Conservation (phyloP, 495 filamentous ascomycete genomes). For the Aspergillus sclerotiicarbonarius region DNA sequence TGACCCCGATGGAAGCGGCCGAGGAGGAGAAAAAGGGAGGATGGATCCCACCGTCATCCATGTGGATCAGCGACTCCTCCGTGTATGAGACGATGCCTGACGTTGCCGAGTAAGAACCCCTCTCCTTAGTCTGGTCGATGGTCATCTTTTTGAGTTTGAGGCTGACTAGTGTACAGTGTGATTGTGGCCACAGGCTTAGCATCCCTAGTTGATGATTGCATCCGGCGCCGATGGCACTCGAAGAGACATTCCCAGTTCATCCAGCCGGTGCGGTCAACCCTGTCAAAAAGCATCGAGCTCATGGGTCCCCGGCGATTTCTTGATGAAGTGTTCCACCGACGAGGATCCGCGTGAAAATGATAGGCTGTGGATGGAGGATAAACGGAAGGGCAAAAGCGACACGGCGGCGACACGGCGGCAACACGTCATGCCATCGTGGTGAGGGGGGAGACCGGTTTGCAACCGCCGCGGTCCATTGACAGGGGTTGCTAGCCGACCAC, state of each 20-base stretch:
- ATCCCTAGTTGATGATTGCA: conserved; percentile 87
- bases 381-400: background rate
- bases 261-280: conserved; percentile 54
- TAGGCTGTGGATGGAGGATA: background rate
- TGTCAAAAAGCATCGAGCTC: conserved; percentile 61
- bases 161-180: conserved; percentile 55
- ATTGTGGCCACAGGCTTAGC: conserved; percentile 89
- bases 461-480: background rate
- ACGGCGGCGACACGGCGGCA: background rate
- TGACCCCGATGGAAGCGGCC: conserved; percentile 65
- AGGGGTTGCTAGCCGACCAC: background rate
- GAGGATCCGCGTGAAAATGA: conserved; percentile 35
- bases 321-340: conserved; percentile 73
- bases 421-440: conserved; percentile 3
- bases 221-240: conserved; percentile 73
- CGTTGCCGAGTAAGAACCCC: conserved; percentile 81
- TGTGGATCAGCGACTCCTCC: conserved; percentile 78
- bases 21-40: conserved; percentile 79
- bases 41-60: conserved; percentile 85
- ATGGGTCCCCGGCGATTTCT: conserved; percentile 71
- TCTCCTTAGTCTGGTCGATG: background rate
- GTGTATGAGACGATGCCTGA: conserved; percentile 69
- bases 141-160: conserved; percentile 4
- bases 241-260: conserved; percentile 58
- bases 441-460: background rate